Percentiles rank a stretch among this genome's conserved stretches.
Conservation (phyloP, 345 rosid species). For the Eucalyptus pauciflora region DNA sequence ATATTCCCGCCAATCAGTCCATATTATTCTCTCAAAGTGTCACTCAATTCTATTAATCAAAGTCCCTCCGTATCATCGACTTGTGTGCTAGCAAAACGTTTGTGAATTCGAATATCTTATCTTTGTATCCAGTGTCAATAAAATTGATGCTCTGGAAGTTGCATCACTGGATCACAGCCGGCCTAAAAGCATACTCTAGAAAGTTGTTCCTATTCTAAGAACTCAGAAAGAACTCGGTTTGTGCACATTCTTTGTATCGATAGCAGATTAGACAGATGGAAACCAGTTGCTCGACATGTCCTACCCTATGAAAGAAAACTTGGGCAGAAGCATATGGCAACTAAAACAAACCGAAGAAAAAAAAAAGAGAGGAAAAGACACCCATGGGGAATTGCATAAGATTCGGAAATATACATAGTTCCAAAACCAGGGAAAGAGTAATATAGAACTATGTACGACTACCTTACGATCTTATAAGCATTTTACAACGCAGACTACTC, state of each 20-base stretch:
- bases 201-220: background rate
- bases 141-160: background rate
- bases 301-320: background rate
- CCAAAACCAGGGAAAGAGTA: background rate
- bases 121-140: background rate
- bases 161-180: background rate
- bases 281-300: background rate
- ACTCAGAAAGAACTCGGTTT: background rate
- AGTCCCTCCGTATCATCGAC: background rate
- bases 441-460: background rate
- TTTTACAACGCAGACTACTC: conserved; percentile 19
- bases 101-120: background rate
- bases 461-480: background rate
- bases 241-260: background rate
- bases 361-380: background rate
- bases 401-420: background rate
- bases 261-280: background rate
- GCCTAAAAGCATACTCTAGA: background rate
- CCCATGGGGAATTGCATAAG: background rate
- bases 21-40: background rate
- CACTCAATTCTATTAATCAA: background rate
- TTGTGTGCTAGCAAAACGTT: background rate
- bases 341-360: background rate
- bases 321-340: background rate
- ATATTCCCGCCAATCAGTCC: background rate